Evolutionary conservation across 192 early-diverging fungal genomes (phyloP).

Genomic region (Coemansia sp.): DNA sequence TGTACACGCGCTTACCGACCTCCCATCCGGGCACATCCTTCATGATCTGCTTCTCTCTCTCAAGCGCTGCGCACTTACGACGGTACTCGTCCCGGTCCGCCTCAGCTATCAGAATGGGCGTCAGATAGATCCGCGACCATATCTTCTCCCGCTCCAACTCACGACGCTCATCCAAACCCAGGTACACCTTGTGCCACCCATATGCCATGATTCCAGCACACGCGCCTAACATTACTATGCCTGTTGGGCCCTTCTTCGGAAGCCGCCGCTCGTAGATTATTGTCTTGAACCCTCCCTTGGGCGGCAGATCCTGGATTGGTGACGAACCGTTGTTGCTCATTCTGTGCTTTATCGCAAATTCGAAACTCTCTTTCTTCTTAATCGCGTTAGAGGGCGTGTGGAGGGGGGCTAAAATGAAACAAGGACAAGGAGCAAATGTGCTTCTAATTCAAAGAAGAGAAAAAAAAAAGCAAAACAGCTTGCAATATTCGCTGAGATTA

Average conservation of each 20-base stretch:
- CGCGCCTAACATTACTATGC: slow-evolving; percentile 75
- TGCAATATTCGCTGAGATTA: too few relatives aligned
- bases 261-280: slow-evolving; percentile 87
- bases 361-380: neutral
- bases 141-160: slow-evolving; percentile 90
- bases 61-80: slow-evolving; percentile 68
- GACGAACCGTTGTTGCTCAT: slow-evolving; percentile 24
- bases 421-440: too few relatives aligned
- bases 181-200: slow-evolving; percentile 71
- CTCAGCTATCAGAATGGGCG: slow-evolving; percentile 92
- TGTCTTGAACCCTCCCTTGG: slow-evolving; percentile 66
- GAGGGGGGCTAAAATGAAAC: too few relatives aligned
- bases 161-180: slow-evolving; percentile 52
- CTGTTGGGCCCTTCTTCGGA: slow-evolving; percentile 89
- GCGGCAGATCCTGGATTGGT: slow-evolving; percentile 46
- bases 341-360: neutral
- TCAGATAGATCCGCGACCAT: slow-evolving; percentile 90
- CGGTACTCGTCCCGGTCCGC: slow-evolving; percentile 88
- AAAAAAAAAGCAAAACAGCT: too few relatives aligned
- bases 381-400: too few relatives aligned
- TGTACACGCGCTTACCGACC: slow-evolving; percentile 84
- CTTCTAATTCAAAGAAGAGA: too few relatives aligned
- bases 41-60: slow-evolving; percentile 84
- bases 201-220: slow-evolving; percentile 74
- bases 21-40: slow-evolving; percentile 77